Conservation (phyloP, 2,329 filamentous ascomycete species). For the Hypoxylon sp. region DNA sequence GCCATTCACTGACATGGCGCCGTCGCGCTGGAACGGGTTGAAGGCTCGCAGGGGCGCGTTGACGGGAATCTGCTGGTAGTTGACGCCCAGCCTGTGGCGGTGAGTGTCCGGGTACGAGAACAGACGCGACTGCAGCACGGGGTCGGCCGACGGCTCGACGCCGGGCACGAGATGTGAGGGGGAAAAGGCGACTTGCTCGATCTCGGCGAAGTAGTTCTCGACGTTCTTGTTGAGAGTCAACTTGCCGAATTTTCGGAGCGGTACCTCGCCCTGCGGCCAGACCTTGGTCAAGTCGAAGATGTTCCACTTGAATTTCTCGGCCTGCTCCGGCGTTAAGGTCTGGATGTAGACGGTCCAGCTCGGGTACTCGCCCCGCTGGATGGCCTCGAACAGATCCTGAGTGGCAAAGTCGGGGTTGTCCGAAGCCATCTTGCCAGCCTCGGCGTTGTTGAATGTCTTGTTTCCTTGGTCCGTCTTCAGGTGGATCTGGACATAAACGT, state of each 20-base stretch:
- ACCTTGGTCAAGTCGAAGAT: slow-evolving; percentile 77
- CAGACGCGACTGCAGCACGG: slow-evolving; percentile 69
- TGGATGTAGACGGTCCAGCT: slow-evolving; percentile 74
- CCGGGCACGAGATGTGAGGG: slow-evolving; percentile 74
- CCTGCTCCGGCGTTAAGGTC: slow-evolving; percentile 70
- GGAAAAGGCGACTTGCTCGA: slow-evolving; percentile 75
- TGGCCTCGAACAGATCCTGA: slow-evolving; percentile 72
- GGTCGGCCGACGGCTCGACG: slow-evolving; percentile 71
- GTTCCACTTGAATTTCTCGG: slow-evolving; percentile 71
- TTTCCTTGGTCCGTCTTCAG: slow-evolving; percentile 71
- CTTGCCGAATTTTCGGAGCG: slow-evolving; percentile 70
- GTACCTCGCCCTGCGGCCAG: slow-evolving; percentile 73
- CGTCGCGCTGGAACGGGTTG: slow-evolving; percentile 80
- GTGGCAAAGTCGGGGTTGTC: slow-evolving; percentile 72
- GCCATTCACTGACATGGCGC: slow-evolving; percentile 74
- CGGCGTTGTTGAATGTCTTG: slow-evolving; percentile 68
- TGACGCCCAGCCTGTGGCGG: slow-evolving; percentile 71
- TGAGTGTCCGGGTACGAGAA: slow-evolving; percentile 73
- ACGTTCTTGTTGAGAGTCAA: slow-evolving; percentile 74
- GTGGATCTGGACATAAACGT: slow-evolving; percentile 74
- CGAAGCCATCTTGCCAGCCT: slow-evolving; percentile 65
- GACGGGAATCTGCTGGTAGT: slow-evolving; percentile 74
- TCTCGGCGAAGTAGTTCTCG: slow-evolving; percentile 76
- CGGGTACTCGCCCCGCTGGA: slow-evolving; percentile 69
- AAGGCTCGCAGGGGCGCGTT: slow-evolving; percentile 67